phyloP scores from a whole-genome alignment of 2,329 filamentous ascomycete genomes.

The Graphilbum fragrans region DNA sequence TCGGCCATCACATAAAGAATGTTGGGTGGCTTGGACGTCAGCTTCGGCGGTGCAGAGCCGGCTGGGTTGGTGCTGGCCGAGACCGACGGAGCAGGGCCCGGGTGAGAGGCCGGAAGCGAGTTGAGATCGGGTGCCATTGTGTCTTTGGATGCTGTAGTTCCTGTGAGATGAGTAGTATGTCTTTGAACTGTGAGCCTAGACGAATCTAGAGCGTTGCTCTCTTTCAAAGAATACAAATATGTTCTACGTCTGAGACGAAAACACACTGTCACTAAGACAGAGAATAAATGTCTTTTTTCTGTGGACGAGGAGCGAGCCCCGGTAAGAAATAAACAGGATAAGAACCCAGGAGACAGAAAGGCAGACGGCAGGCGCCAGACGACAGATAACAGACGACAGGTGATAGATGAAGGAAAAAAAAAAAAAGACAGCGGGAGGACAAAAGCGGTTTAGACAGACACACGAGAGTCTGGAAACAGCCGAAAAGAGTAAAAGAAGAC shows the following conservation, averaged over 20 bases:
- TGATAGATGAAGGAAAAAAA: neutral
- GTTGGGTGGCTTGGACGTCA: conserved; percentile 44
- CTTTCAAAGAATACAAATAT: too few species aligned
- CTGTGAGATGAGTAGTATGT: conserved; percentile 1
- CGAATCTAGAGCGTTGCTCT: too few species aligned
- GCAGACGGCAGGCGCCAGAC: too few species aligned
- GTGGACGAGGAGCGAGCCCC: neutral
- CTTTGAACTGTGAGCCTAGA: conserved; percentile 4
- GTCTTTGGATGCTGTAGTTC: neutral
- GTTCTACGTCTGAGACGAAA: conserved; percentile 2
- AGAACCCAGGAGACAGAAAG: neutral
- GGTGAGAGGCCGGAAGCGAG: conserved; percentile 48
- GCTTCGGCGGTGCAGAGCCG: neutral
- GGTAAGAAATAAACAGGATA: neutral
- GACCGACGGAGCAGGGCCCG: too few species aligned
- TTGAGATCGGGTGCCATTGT: conserved; percentile 64
- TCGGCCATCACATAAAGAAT: conserved; percentile 95
- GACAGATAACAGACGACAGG: neutral
- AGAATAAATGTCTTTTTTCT: neutral
- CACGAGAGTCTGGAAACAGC: too few species aligned
- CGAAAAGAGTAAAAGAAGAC: too few species aligned
- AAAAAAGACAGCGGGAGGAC: neutral
- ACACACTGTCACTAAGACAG: conserved; percentile 9
- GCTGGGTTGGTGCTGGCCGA: neutral
- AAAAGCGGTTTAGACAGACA: too few species aligned